phyloP scores from a whole-genome alignment of 345 rosid genomes.

The Hypericum perforatum region DNA sequence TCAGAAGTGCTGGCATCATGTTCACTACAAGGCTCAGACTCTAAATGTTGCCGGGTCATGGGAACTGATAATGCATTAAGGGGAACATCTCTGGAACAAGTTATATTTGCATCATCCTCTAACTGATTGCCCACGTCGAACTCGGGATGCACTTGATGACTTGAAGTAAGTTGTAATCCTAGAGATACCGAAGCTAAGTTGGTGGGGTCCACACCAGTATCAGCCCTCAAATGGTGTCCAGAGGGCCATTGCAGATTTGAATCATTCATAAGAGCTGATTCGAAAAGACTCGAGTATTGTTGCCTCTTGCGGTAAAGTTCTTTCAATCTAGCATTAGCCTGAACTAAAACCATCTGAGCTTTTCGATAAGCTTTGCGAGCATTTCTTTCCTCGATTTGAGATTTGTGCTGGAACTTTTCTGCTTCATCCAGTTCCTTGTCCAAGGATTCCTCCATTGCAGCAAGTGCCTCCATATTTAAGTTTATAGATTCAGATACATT shows the following conservation, averaged over 20 bases:
- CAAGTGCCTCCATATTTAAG: slow-evolving; percentile 36
- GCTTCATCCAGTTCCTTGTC: slow-evolving; percentile 87
- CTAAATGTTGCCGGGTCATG: slow-evolving; percentile 41
- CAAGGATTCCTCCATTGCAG: slow-evolving; percentile 66
- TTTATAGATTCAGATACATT: slow-evolving; percentile 30
- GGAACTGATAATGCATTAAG: slow-evolving; percentile 19
- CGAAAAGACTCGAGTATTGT: slow-evolving; percentile 50
- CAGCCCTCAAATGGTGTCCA: slow-evolving; percentile 29
- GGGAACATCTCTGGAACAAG: slow-evolving; percentile 15
- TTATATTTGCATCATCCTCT: slow-evolving; percentile 21
- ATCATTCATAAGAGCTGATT: slow-evolving; percentile 52
- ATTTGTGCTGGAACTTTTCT: slow-evolving; percentile 49
- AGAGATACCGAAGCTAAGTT: slow-evolving; percentile 26
- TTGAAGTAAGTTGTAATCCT: slow-evolving; percentile 35
- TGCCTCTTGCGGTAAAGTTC: slow-evolving; percentile 73
- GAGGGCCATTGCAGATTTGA: slow-evolving; percentile 48
- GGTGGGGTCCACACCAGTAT: slow-evolving; percentile 26
- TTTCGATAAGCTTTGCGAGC: slow-evolving; percentile 78
- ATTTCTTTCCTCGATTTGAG: slow-evolving; percentile 94
- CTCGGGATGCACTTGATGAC: slow-evolving; percentile 30
- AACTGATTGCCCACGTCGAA: slow-evolving; percentile 25
- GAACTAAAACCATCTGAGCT: slow-evolving; percentile 78
- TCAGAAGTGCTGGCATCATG: slow-evolving; percentile 86
- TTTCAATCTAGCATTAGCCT: slow-evolving; percentile 77
- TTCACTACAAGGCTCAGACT: slow-evolving; percentile 75